A percentile compares a stretch with the other conserved stretches of the same genome.
Conservation (phyloP, 257 asterid genomes). For the Solanum medicagineum region DNA sequence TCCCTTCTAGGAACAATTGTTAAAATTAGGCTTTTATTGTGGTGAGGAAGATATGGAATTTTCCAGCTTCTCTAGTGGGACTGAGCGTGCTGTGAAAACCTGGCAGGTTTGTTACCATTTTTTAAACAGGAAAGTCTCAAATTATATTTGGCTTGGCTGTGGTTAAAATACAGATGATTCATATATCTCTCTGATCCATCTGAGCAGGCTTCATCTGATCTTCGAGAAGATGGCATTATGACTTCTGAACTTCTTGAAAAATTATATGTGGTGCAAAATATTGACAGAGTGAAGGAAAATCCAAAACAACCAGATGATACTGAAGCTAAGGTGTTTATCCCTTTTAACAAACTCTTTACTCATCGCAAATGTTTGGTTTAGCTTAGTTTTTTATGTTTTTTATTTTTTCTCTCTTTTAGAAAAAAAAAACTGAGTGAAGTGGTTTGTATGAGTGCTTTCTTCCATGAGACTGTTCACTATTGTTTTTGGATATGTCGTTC, state of each 20-base stretch:
- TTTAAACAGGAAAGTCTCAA: background rate
- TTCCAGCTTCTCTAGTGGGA: conserved; percentile 62
- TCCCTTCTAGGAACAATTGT: conserved; percentile 57
- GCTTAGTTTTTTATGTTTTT: background rate
- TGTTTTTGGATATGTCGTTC: background rate
- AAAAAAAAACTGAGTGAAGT: background rate
- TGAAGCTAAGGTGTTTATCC: conserved; percentile 1
- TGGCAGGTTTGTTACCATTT: conserved; percentile 73
- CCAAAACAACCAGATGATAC: conserved; percentile 9
- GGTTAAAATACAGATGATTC: background rate
- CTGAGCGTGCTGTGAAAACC: conserved; percentile 88
- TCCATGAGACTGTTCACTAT: background rate
- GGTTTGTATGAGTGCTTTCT: background rate
- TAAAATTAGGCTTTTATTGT: conserved; percentile 73
- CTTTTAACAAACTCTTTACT: background rate
- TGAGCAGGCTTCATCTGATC: conserved; percentile 55
- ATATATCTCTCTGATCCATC: background rate
- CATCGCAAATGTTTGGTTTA: background rate
- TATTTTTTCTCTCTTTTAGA: too few relatives aligned
- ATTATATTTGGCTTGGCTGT: background rate
- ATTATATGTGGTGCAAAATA: conserved; percentile 18
- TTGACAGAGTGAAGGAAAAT: conserved; percentile 12
- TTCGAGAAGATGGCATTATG: conserved; percentile 78
- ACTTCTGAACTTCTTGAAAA: conserved; percentile 59
- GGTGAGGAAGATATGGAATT: conserved; percentile 95